A percentile compares a stretch with the other conserved stretches of the same genome.
Conservation (phyloP, 257 asterid species). For the Fraxinus anomala region DNA sequence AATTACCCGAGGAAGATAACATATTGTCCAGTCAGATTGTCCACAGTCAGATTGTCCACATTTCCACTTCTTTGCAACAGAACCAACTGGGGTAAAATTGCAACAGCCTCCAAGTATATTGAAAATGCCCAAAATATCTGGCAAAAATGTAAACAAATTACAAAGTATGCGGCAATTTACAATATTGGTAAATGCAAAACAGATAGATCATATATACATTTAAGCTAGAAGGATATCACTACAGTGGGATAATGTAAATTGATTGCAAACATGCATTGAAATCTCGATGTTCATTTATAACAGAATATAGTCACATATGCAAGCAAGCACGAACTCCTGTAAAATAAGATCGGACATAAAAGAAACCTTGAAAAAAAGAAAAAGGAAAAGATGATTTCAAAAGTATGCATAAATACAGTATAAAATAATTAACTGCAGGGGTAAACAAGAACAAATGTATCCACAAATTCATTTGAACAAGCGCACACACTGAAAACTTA, state of each 20-base stretch:
- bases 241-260: neutral
- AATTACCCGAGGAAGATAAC: conserved; percentile 88
- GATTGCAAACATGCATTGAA: neutral
- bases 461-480: conserved; percentile 8
- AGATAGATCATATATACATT: conserved; percentile 15
- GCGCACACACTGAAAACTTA: neutral
- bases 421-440: neutral
- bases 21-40: conserved; percentile 91
- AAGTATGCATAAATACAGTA: neutral
- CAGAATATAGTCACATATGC: neutral
- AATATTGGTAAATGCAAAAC: neutral
- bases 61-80: conserved; percentile 97
- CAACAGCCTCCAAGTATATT: conserved; percentile 74
- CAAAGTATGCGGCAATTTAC: neutral
- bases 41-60: too few relatives aligned
- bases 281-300: neutral
- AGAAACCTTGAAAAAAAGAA: neutral
- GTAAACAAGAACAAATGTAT: neutral
- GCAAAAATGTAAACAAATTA: conserved; percentile 17
- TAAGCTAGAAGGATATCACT: neutral
- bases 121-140: conserved; percentile 93
- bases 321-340: neutral
- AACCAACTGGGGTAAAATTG: conserved; percentile 89
- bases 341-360: neutral
- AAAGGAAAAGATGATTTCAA: neutral